phyloP scores from a whole-genome alignment of 441 rosid species.

The Rhodomyrtus psidioides region DNA sequence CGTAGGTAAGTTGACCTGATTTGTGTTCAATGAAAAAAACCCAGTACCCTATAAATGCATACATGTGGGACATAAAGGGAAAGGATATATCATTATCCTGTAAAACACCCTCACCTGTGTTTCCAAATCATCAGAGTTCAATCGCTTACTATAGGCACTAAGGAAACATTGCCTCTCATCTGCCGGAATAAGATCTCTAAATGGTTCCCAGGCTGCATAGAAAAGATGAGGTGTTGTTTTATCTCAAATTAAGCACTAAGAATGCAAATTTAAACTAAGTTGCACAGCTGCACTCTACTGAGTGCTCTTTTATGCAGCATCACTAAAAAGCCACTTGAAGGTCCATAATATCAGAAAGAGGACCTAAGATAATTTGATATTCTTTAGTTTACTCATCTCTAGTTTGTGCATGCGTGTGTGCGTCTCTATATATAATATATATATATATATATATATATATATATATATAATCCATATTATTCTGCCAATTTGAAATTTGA shows the following conservation, averaged over 20 bases:
- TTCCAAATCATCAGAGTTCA: constrained; percentile 71
- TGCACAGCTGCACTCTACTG: too few relatives aligned
- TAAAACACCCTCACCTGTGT: constrained; percentile 56
- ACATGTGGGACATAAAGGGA: not conserved
- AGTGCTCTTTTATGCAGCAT: not conserved
- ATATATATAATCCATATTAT: not conserved
- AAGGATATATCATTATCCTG: not conserved
- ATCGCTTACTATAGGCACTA: constrained; percentile 64
- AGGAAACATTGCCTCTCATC: constrained; percentile 62
- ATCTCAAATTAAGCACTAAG: not conserved
- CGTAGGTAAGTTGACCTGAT: not conserved
- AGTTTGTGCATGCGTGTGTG: too few relatives aligned
- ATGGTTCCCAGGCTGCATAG: constrained; percentile 80
- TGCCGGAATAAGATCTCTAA: constrained; percentile 88
- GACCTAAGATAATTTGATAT: not conserved
- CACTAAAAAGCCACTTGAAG: not conserved
- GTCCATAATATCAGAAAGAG: not conserved
- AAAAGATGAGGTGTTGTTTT: not conserved
- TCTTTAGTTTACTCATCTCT: not conserved
- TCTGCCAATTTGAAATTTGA: not conserved
- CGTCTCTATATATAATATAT: too few relatives aligned
- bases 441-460: too few relatives aligned
- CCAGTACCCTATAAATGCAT: not conserved
- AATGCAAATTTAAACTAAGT: not conserved
- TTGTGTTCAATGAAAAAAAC: not conserved